phyloP scores from a whole-genome alignment of 202 grass and related monocot species.

The Sporobolus alterniflorus region DNA sequence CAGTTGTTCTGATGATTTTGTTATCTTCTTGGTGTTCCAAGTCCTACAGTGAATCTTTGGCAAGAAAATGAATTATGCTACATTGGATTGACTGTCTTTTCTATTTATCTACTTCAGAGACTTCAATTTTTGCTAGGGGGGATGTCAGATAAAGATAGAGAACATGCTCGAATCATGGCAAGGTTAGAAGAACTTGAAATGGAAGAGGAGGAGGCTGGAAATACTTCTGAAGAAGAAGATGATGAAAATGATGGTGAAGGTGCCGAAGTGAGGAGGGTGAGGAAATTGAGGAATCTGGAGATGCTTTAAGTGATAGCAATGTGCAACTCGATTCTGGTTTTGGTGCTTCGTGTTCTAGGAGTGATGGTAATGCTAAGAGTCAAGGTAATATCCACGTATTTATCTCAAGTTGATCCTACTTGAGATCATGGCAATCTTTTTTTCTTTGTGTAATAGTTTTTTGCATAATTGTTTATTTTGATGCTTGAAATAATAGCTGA shows the following conservation, averaged over 20 bases:
- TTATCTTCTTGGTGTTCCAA: background rate
- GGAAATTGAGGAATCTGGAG: conserved; percentile 39
- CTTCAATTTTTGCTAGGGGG: conserved; percentile 35
- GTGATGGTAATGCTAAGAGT: conserved; percentile 26
- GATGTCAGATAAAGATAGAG: conserved; percentile 56
- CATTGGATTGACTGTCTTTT: conserved; percentile 7
- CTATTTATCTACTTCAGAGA: conserved; percentile 38
- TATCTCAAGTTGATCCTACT: background rate
- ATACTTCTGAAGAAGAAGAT: conserved; percentile 49
- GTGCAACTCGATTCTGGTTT: conserved; percentile 28
- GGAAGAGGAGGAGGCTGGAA: conserved; percentile 72
- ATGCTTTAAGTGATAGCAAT: conserved; percentile 20
- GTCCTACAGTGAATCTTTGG: background rate
- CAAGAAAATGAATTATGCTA: background rate
- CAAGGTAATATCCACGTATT: conserved; percentile 48
- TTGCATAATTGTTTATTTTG: conserved; percentile 33
- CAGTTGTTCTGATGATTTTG: conserved; percentile 5
- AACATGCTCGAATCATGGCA: conserved; percentile 73
- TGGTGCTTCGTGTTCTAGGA: conserved; percentile 53
- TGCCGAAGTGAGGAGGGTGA: conserved; percentile 49
- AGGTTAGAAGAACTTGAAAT: conserved; percentile 81
- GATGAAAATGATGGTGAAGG: conserved; percentile 31
- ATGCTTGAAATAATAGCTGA: conserved; percentile 40
- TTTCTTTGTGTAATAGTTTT: background rate
- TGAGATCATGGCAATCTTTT: conserved; percentile 35